Evolutionary conservation across 805 yeast genomes (phyloP).

Genomic region (Millerozyma acaciae): DNA sequence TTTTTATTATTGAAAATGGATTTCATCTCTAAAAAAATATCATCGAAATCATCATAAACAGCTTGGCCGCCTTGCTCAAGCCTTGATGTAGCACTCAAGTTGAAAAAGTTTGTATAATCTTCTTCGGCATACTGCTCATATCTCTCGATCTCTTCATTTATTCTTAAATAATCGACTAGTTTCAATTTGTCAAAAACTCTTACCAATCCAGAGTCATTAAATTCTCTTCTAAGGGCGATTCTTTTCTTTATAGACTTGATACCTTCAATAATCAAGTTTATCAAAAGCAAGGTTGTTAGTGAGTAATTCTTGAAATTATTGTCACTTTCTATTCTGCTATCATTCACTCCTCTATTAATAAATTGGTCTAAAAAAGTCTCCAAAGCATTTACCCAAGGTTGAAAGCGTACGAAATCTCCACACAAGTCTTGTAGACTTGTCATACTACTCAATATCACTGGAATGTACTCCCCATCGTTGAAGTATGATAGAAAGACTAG

Average conservation of each 20-base stretch:
- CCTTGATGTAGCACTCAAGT: slow-evolving; percentile 1
- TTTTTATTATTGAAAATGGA: not conserved
- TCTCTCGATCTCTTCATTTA: slow-evolving; percentile 34
- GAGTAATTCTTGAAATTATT: slow-evolving; percentile 28
- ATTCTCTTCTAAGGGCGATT: slow-evolving; percentile 30
- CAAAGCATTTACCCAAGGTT: slow-evolving; percentile 39
- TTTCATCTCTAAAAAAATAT: slow-evolving; percentile 11
- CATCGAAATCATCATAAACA: slow-evolving; percentile 10
- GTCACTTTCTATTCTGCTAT: slow-evolving; percentile 9
- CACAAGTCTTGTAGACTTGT: slow-evolving; percentile 28
- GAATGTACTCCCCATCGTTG: slow-evolving; percentile 21
- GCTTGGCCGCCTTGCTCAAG: not conserved
- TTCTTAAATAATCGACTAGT: slow-evolving; percentile 25
- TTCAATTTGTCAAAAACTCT: slow-evolving; percentile 33
- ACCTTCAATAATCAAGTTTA: slow-evolving; percentile 31
- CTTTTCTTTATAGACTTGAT: slow-evolving; percentile 24
- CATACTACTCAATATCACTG: slow-evolving; percentile 29
- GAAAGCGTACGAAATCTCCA: slow-evolving; percentile 35
- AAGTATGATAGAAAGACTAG: slow-evolving; percentile 33
- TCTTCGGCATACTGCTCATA: slow-evolving; percentile 39
- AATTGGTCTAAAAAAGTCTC: slow-evolving; percentile 33
- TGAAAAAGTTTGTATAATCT: slow-evolving; percentile 27
- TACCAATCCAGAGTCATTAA: slow-evolving; percentile 31
- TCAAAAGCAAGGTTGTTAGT: slow-evolving; percentile 32
- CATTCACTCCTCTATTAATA: slow-evolving; percentile 9